A percentile compares a stretch with the other conserved stretches of the same genome.
Conservation (phyloP, 2,329 filamentous ascomycete species). For the Cladorrhinum sp. region DNA sequence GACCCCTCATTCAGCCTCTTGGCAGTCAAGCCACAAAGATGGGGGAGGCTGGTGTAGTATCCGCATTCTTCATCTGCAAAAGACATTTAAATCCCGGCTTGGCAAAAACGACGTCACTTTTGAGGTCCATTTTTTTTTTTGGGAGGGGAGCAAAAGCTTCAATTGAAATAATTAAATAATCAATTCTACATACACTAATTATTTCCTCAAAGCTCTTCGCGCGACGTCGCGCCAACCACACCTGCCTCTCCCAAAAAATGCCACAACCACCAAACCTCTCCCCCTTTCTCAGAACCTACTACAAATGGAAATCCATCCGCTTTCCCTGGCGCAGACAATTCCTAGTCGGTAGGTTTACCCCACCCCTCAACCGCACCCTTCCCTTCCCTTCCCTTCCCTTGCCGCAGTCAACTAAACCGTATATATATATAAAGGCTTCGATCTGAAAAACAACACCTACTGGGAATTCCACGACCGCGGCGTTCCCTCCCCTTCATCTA, state of each 20-base stretch:
- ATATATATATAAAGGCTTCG: conserved; percentile 56
- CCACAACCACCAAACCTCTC: conserved; percentile 21
- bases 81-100: conserved; percentile 11
- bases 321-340: conserved; percentile 63
- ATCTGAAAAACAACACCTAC: conserved; percentile 65
- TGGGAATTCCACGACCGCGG: conserved; percentile 62
- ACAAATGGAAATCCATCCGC: conserved; percentile 59
- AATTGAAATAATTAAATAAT: too few species aligned
- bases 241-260: too few species aligned
- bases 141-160: too few species aligned
- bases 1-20: background rate
- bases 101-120: conserved; percentile 22
- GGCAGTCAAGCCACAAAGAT: conserved; percentile 8
- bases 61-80: too few species aligned
- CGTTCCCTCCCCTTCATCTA: conserved; percentile 30
- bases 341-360: conserved; percentile 52
- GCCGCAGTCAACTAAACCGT: too few species aligned
- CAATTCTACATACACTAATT: too few species aligned
- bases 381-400: background rate
- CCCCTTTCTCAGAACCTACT: conserved; percentile 47
- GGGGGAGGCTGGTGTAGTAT: conserved; percentile 17
- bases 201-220: background rate
- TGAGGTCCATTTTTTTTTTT: background rate
- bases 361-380: background rate
- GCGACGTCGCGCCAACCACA: background rate